Evolutionary conservation across 768 basidiomycete genomes (phyloP).

Genomic region (Leucosporidium creatinivorum): DNA sequence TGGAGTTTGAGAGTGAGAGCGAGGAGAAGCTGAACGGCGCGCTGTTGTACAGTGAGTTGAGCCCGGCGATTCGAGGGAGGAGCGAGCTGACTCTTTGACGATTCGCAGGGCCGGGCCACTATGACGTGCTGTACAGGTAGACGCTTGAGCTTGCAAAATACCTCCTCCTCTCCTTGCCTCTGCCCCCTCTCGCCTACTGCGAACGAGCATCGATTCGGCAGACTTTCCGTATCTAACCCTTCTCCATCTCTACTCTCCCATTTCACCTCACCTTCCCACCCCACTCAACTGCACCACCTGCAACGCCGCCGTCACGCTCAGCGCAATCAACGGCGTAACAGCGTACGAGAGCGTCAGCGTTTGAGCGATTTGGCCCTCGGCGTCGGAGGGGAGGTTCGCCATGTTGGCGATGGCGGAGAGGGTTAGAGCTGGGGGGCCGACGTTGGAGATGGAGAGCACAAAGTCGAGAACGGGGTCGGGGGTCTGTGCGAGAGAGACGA

Average conservation of each 20-base stretch:
- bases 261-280: no score
- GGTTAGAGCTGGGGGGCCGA: slow-evolving; percentile 42
- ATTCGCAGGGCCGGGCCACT: no score
- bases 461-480: slow-evolving; percentile 36
- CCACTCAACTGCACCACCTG: slow-evolving; percentile 18
- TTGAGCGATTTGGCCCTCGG: slow-evolving; percentile 37
- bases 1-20: slow-evolving; percentile 53
- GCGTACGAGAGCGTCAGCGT: slow-evolving; percentile 39
- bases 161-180: no score
- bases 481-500: background rate
- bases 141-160: no score
- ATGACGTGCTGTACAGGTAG: no score
- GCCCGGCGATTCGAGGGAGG: no score
- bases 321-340: slow-evolving; percentile 38
- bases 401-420: slow-evolving; percentile 38
- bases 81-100: no score
- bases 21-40: slow-evolving; percentile 22
- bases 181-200: no score
- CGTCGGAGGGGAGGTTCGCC: slow-evolving; percentile 37
- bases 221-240: no score
- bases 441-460: slow-evolving; percentile 37
- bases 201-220: no score
- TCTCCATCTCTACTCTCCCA: no score
- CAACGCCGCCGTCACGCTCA: slow-evolving; percentile 37
- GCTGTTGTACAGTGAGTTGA: slow-evolving; percentile 20